Conservation (phyloP, 1,284 basidiomycete genomes). For the Violaceomyces palustris region DNA sequence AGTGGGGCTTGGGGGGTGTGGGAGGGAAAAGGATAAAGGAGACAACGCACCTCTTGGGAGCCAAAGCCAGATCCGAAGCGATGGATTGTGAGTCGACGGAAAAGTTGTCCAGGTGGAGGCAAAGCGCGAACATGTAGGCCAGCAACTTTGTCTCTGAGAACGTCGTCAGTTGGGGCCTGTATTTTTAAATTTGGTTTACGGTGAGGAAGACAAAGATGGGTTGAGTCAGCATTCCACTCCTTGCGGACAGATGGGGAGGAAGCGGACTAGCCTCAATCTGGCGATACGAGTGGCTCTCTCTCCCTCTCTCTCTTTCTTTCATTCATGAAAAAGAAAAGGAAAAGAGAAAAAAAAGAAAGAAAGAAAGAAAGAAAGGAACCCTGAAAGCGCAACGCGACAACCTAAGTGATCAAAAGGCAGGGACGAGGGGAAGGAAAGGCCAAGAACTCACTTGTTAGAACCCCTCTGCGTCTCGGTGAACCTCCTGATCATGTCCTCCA, state of each 20-base stretch:
- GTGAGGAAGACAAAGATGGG: neutral
- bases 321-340: too few species aligned
- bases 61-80: conserved; percentile 14
- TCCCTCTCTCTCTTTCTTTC: too few species aligned
- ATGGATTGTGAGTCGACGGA: conserved; percentile 27
- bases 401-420: neutral
- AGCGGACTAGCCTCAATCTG: too few species aligned
- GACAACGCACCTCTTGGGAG: conserved; percentile 9
- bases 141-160: conserved; percentile 39
- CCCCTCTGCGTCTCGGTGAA: conserved; percentile 19
- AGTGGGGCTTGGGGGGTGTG: neutral
- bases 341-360: too few species aligned
- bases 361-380: too few species aligned
- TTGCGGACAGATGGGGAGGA: too few species aligned
- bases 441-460: conserved; percentile 2
- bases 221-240: too few species aligned
- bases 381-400: too few species aligned
- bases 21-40: neutral
- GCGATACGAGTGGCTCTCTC: too few species aligned
- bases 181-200: neutral
- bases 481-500: conserved; percentile 11
- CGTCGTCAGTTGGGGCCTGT: too few species aligned
- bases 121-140: conserved; percentile 43
- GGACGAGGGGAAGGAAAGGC: neutral
- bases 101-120: conserved; percentile 46